Base-by-base conservation (phyloP, 192 early-diverging fungal species). In the Podila epicladia region DNA sequence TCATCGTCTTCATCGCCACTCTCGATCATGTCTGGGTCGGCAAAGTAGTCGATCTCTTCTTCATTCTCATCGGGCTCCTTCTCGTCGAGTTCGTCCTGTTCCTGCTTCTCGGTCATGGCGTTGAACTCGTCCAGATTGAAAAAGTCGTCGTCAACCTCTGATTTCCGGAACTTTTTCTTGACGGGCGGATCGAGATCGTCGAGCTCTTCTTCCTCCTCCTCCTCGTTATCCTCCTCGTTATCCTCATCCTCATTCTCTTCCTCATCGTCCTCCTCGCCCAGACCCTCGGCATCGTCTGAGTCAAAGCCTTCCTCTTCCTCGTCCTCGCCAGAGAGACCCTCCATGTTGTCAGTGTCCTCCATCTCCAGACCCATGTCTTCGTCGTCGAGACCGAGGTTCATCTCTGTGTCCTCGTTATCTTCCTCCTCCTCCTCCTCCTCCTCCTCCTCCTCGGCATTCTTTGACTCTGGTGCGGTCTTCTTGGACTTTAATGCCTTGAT, bases 91-190 rank as follows among this genome's bases (percentile, higher is more conserved):
- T 87, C 85, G 32, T 83, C 82, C 28, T 83, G 72, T 71, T 88
- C 87, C 50, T 66, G 82, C 70, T 89, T 88, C 78, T 95, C 93
- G 22, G 92, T 91, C 71, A 86, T 82, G 64, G 95, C 92, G 20
- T 95, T 96, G 88, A 98, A 98, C 70, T 85, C 82, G 33, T 95
- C 94, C 87, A 98, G 89, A 67, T 97, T 94, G 77, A 99, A 99
- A 74, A 98, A 98, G 20, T 97, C 92, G 82, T 99, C 97, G 73
- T 97, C 96, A 0, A 99, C 83, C 59, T 92, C 89, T 29, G 93
- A 92, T 3, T 61, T 73, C 72, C 87, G 86, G 19, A 33, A 66
- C 50, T 82, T 84, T 64, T 75, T 69, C 77, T 87, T 80, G 76
- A 80, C 71, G 15, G 76, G 76, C 71, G 63, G 69, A 67, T 73